Evolutionary conservation across 768 basidiomycete genomes (phyloP).

Genomic region (Tremella mesenterica): DNA sequence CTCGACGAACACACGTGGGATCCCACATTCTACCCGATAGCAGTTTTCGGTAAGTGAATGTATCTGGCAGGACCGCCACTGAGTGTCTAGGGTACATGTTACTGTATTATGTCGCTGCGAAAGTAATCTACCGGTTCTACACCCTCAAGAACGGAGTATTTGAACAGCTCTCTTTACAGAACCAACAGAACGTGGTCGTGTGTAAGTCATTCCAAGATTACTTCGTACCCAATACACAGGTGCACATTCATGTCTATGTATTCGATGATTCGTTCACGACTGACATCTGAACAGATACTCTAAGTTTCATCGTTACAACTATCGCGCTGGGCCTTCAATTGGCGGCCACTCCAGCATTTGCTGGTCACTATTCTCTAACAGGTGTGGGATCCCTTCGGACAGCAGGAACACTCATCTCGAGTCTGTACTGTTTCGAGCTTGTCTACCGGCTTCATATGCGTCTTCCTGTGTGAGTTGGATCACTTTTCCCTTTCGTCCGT

Average conservation of each 20-base stretch:
- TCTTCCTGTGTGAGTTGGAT: conserved; percentile 17
- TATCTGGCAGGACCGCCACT: not conserved
- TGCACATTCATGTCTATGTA: not conserved
- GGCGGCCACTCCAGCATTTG: conserved; percentile 15
- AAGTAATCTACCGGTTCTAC: conserved; percentile 4
- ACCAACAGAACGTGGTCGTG: conserved; percentile 27
- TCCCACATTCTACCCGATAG: conserved; percentile 22
- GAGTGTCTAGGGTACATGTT: conserved; percentile 14
- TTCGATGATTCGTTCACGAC: not conserved
- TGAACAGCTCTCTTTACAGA: conserved; percentile 7
- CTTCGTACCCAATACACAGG: too few species aligned
- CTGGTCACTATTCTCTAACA: conserved; percentile 9
- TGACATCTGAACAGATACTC: conserved; percentile 10
- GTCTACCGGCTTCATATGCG: conserved; percentile 29
- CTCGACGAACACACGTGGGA: conserved; percentile 25
- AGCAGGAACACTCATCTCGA: conserved; percentile 12
- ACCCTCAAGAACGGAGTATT: conserved; percentile 1
- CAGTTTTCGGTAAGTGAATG: conserved; percentile 20
- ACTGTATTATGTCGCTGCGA: conserved; percentile 16
- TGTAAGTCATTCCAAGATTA: conserved; percentile 17
- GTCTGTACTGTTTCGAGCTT: conserved; percentile 27
- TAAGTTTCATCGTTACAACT: conserved; percentile 25
- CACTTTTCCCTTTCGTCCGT: not conserved
- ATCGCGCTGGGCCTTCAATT: conserved; percentile 23
- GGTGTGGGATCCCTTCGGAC: conserved; percentile 15